A percentile compares a stretch with the other conserved stretches of the same genome.
Evolutionary conservation across 2,329 filamentous ascomycete species (phyloP).

Genomic region (Microascus cirrosus): DNA sequence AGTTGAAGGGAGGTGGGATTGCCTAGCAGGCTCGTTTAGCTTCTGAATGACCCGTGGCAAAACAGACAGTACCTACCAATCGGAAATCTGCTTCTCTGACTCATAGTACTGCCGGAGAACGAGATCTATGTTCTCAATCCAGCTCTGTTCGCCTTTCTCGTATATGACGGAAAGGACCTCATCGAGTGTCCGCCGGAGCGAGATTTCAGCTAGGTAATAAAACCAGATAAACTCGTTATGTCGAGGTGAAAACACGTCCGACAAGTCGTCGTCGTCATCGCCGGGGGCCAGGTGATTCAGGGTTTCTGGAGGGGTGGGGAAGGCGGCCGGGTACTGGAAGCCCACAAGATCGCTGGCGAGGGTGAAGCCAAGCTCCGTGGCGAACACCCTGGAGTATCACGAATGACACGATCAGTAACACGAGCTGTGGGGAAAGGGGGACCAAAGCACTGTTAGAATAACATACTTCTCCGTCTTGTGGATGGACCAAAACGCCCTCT

Average conservation of each 20-base stretch:
- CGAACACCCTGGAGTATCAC: constrained; percentile 2
- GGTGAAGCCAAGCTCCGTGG: constrained; percentile 2
- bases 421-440: not conserved
- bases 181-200: constrained; percentile 11
- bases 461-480: constrained; percentile 12
- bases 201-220: constrained; percentile 12
- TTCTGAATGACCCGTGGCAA: too few relatives aligned
- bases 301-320: constrained; percentile 1
- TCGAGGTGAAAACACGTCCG: constrained; percentile 2
- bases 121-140: constrained; percentile 4
- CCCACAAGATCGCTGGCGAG: constrained; percentile 2
- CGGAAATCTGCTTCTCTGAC: constrained; percentile 6
- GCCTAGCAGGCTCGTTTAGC: constrained; percentile 5
- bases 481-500: constrained; percentile 13
- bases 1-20: constrained; percentile 7
- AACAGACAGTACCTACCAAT: constrained; percentile 4
- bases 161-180: constrained; percentile 3
- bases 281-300: not conserved
- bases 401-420: not conserved
- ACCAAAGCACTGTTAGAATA: not conserved
- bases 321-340: constrained; percentile 2
- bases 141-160: constrained; percentile 1
- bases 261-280: not conserved
- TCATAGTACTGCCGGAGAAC: constrained; percentile 8
- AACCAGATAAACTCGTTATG: constrained; percentile 11